Conservation (phyloP, 768 basidiomycete species). For the Suillus bovinus region DNA sequence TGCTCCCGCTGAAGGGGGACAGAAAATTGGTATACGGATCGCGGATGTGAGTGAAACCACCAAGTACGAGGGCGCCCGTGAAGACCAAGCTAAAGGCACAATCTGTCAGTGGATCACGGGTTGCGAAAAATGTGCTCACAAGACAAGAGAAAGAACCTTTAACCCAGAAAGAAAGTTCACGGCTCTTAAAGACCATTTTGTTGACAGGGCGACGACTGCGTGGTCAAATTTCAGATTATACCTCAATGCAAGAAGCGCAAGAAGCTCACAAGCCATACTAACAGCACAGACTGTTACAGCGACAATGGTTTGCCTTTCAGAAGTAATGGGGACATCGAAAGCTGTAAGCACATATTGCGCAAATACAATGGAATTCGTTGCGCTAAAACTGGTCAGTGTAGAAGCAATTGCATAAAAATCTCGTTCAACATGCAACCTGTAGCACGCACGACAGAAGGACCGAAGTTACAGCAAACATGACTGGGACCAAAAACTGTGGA, state of each 20-base stretch:
- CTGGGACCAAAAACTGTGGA: conserved; percentile 37
- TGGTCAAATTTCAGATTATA: not conserved
- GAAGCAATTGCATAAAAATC: not conserved
- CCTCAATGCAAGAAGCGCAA: not conserved
- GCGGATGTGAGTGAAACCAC: conserved; percentile 25
- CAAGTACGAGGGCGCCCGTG: conserved; percentile 25
- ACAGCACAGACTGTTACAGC: conserved; percentile 23
- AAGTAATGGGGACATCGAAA: conserved; percentile 20
- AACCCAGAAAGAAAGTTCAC: conserved; percentile 25
- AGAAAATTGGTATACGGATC: conserved; percentile 33
- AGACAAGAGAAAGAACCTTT: conserved; percentile 24
- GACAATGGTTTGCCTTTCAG: conserved; percentile 18
- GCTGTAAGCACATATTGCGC: conserved; percentile 25
- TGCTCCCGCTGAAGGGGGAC: conserved; percentile 28
- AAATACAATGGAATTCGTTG: conserved; percentile 26
- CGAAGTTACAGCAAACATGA: conserved; percentile 39
- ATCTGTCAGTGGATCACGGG: not conserved
- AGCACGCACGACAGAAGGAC: conserved; percentile 26
- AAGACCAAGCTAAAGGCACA: conserved; percentile 21
- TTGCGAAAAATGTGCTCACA: conserved; percentile 12
- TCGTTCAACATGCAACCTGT: not conserved
- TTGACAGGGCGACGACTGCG: conserved; percentile 25
- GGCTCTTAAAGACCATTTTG: conserved; percentile 28
- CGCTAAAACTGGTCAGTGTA: conserved; percentile 15
- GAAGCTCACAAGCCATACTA: conserved; percentile 18